These are phyloP conservation scores for Puccinellia tenuiflora DNA, from an alignment of 176 grass and related monocot species.

Conservation along the genomic window DNA sequence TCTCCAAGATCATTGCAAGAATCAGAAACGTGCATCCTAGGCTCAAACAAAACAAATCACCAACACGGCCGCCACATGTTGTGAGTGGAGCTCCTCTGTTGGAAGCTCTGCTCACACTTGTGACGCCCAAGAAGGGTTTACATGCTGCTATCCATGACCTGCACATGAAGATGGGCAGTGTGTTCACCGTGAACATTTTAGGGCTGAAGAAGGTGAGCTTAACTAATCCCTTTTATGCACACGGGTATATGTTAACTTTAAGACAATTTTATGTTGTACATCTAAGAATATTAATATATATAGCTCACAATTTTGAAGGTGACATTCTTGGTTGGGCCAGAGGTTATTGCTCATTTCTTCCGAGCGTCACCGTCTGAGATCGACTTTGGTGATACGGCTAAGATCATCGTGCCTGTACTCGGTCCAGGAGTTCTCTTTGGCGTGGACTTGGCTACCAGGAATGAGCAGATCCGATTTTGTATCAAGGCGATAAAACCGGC, in stretches of 20 bases:
- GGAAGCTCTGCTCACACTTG: not conserved
- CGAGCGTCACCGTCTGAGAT: not conserved
- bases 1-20: not conserved
- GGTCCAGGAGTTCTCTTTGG: not conserved
- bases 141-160: not conserved
- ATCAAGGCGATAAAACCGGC: not conserved
- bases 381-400: not conserved
- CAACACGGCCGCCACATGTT: not conserved
- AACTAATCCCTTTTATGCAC: not conserved
- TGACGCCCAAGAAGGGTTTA: not conserved
- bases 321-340: not conserved
- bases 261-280: not conserved
- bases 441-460: not conserved
- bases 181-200: not conserved
- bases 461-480: conserved; percentile 11
- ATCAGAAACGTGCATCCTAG: not conserved
- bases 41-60: not conserved
- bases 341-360: not conserved
- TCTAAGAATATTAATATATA: not conserved
- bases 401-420: not conserved
- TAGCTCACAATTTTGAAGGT: not conserved
- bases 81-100: not conserved
- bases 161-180: not conserved
- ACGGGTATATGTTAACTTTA: not conserved
- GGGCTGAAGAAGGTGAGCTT: not conserved